A percentile compares a stretch with the other conserved stretches of the same genome.
These are phyloP conservation scores for Aspergillus mulundensis DNA, from an alignment of 495 filamentous ascomycete genomes.

Conservation along the genomic window DNA sequence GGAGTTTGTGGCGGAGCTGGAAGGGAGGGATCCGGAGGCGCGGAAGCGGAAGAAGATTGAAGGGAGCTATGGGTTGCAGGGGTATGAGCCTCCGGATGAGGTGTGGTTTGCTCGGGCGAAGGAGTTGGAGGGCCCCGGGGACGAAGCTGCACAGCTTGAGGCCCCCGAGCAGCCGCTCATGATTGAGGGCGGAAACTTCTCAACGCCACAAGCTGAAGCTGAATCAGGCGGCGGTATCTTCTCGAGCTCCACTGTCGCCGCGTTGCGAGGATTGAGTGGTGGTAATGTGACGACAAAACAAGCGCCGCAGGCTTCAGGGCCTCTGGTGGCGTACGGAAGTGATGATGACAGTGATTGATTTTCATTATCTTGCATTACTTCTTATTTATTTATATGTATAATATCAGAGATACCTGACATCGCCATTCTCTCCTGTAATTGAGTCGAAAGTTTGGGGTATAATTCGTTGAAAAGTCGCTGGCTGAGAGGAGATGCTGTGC, in stretches of 20 bases:
- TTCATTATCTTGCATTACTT: constrained; percentile 13
- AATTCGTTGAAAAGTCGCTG: constrained; percentile 23
- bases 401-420: constrained; percentile 39
- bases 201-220: constrained; percentile 13
- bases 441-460: constrained; percentile 23
- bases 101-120: constrained; percentile 76
- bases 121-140: constrained; percentile 41
- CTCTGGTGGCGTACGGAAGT: constrained; percentile 85
- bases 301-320: constrained; percentile 46
- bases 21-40: constrained; percentile 82
- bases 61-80: constrained; percentile 79
- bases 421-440: constrained; percentile 7
- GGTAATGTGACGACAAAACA: constrained; percentile 33
- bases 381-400: constrained; percentile 25
- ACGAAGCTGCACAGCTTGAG: constrained; percentile 35
- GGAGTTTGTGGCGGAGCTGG: constrained; percentile 88
- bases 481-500: constrained; percentile 25
- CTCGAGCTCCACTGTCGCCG: constrained; percentile 72
- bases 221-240: constrained; percentile 61
- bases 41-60: constrained; percentile 86
- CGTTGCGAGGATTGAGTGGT: constrained; percentile 54
- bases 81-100: constrained; percentile 93
- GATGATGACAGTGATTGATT: constrained; percentile 69
- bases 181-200: constrained; percentile 33
- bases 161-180: constrained; percentile 40